Percentiles rank a stretch among this genome's conserved stretches.
phyloP scores from a whole-genome alignment of 2,329 filamentous ascomycete species.

The Pseudogymnoascus sp. region DNA sequence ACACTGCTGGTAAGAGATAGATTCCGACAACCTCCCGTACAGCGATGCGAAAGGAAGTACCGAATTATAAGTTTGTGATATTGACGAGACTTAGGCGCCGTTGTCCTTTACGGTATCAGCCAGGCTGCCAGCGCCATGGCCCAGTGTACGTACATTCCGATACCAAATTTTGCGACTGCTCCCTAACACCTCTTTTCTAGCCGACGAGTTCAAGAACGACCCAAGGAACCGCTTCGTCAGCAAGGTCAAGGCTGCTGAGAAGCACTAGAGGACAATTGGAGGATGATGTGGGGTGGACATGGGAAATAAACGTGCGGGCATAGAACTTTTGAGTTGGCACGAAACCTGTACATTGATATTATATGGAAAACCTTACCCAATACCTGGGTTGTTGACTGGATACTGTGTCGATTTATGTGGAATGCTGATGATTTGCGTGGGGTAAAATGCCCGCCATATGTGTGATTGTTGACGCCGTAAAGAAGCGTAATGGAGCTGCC shows the following conservation, averaged over 20 bases:
- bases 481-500: not conserved
- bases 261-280: slow-evolving; percentile 22
- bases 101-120: slow-evolving; percentile 91
- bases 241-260: slow-evolving; percentile 23
- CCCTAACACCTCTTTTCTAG: slow-evolving; percentile 38
- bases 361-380: slow-evolving; percentile 4
- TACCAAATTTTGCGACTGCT: slow-evolving; percentile 12
- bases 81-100: slow-evolving; percentile 48
- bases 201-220: slow-evolving; percentile 95
- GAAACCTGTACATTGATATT: slow-evolving; percentile 8
- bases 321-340: slow-evolving; percentile 7
- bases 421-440: not conserved
- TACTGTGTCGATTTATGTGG: not conserved
- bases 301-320: slow-evolving; percentile 2
- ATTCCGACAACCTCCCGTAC: not conserved
- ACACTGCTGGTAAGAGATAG: slow-evolving; percentile 69
- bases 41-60: not conserved
- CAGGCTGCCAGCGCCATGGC: slow-evolving; percentile 68
- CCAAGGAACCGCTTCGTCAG: slow-evolving; percentile 67
- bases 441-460: not conserved
- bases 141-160: slow-evolving; percentile 55
- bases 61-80: not conserved
- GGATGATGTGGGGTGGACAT: not conserved
- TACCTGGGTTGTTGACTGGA: not conserved
- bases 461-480: not conserved